These are phyloP conservation scores for Fusarium pilosicola DNA, from an alignment of 2,329 filamentous ascomycete genomes.

Conservation along the genomic window DNA sequence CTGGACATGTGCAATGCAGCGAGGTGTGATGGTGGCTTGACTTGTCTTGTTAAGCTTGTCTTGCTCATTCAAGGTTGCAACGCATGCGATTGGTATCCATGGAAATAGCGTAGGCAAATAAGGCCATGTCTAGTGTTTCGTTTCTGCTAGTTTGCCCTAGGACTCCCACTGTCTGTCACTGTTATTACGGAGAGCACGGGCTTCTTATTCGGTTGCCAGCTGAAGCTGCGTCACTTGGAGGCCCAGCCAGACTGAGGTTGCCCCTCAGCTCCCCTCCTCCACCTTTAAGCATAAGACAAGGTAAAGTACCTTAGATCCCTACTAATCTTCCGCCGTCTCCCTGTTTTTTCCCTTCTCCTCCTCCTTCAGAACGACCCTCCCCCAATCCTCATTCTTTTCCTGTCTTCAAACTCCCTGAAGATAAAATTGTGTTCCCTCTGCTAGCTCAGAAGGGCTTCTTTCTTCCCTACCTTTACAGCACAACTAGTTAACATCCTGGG, in stretches of 20 bases:
- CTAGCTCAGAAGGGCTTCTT: conserved; percentile 36
- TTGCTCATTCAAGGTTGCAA: conserved; percentile 9
- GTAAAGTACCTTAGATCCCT: neutral
- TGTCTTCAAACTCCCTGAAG: neutral
- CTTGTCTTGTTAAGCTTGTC: conserved; percentile 9
- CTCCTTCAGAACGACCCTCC: conserved; percentile 2
- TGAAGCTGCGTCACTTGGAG: conserved; percentile 43
- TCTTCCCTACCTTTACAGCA: conserved; percentile 6
- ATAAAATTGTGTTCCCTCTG: conserved; percentile 18
- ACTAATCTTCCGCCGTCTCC: conserved; percentile 24
- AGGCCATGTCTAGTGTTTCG: conserved; percentile 21
- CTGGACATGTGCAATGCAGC: conserved; percentile 8
- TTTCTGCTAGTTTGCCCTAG: conserved; percentile 29
- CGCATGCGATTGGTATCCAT: conserved; percentile 12
- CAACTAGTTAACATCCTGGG: conserved; percentile 16
- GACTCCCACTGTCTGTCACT: conserved; percentile 16
- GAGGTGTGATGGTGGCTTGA: conserved; percentile 9
- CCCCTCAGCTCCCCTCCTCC: conserved; percentile 43
- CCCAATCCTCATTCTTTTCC: neutral
- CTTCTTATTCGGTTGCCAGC: conserved; percentile 21
- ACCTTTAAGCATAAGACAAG: conserved; percentile 8
- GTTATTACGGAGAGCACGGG: conserved; percentile 13
- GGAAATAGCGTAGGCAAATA: conserved; percentile 14
- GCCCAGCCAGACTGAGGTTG: conserved; percentile 4
- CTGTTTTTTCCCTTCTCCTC: conserved; percentile 17